Percentiles rank a stretch among this genome's conserved stretches.
These are phyloP conservation scores for Aspergillus novofumigatus DNA, from an alignment of 2,329 filamentous ascomycete genomes.

Conservation along the genomic window DNA sequence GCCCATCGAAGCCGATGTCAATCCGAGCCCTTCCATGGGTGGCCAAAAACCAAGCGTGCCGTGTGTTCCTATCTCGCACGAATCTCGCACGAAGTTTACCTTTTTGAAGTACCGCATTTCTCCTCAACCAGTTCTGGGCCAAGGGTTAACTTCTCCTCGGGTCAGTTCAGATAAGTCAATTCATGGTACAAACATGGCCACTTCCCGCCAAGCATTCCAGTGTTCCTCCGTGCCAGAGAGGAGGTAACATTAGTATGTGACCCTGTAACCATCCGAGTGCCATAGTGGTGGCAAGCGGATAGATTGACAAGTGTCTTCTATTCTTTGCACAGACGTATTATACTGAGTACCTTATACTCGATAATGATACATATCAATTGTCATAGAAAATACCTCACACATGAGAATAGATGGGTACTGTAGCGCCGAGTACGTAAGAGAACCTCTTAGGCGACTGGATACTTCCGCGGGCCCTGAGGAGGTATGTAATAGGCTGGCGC, in stretches of 20 bases:
- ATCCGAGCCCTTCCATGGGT: neutral
- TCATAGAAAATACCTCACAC: too few species aligned
- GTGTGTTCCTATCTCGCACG: neutral
- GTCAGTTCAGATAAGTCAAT: neutral
- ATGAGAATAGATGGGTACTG: too few species aligned
- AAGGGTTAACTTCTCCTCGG: neutral
- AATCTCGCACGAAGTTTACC: neutral
- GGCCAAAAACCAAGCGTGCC: neutral
- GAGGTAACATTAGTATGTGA: neutral
- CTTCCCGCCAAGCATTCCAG: neutral
- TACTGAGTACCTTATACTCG: neutral
- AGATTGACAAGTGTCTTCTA: neutral
- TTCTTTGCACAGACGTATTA: neutral
- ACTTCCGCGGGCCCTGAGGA: neutral
- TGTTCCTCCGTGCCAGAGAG: neutral
- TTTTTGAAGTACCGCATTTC: neutral
- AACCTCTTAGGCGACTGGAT: too few species aligned
- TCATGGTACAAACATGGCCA: neutral
- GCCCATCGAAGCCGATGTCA: neutral
- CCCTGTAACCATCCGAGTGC: neutral
- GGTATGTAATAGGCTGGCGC: neutral
- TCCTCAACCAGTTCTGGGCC: neutral
- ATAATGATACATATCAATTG: too few species aligned
- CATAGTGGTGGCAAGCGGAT: neutral
- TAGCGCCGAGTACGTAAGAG: too few species aligned